phyloP scores from a whole-genome alignment of 2,329 filamentous ascomycete species.

The Pezicula carpinea region DNA sequence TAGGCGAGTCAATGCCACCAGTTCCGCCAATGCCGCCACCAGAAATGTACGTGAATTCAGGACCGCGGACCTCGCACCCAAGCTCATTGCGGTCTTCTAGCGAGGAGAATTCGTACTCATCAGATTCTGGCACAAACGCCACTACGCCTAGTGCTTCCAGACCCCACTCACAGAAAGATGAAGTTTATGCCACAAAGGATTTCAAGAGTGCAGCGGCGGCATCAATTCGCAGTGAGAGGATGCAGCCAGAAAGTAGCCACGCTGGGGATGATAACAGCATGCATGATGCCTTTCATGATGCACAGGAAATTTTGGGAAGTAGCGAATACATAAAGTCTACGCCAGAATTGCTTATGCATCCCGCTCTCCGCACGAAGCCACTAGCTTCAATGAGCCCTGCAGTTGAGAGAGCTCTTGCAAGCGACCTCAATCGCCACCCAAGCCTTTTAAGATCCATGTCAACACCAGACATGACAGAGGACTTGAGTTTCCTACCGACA shows the following conservation, averaged over 20 bases:
- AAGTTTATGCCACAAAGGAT: not conserved
- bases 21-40: not conserved
- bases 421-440: constrained; percentile 6
- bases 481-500: constrained; percentile 32
- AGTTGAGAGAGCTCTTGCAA: constrained; percentile 3
- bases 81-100: constrained; percentile 21
- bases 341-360: not conserved
- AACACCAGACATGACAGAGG: constrained; percentile 17
- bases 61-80: not conserved
- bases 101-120: constrained; percentile 23
- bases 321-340: not conserved
- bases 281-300: too few relatives aligned
- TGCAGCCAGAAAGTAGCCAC: too few relatives aligned
- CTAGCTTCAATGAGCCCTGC: not conserved
- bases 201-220: not conserved
- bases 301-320: not conserved
- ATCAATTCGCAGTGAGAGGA: not conserved
- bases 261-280: too few relatives aligned
- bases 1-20: constrained; percentile 3
- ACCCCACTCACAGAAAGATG: constrained; percentile 21
- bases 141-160: constrained; percentile 23
- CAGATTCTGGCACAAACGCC: constrained; percentile 18
- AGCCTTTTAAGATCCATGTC: constrained; percentile 14
- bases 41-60: not conserved
- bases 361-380: not conserved